Base-by-base conservation (phyloP, 2,329 filamentous ascomycete species). In the Shiraia bambusicola region DNA sequence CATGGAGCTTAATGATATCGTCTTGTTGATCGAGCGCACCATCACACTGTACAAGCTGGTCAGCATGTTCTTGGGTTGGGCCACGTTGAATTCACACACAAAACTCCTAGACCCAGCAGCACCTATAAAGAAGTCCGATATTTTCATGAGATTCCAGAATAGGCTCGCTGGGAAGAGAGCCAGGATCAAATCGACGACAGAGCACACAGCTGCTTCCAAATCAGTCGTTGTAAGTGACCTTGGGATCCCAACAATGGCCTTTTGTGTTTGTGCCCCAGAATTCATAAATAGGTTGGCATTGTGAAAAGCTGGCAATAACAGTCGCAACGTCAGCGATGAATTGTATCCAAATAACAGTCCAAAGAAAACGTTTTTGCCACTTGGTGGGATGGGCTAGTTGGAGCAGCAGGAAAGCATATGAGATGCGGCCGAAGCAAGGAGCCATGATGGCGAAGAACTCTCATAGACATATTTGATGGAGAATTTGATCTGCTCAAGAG, bases 361-460 rank as follows among this genome's bases (percentile, higher is more conserved):
- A 37, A 12, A 37, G 19, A 27, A 30, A 37, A 13, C 35, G 24
- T 13, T 17, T 14, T 13, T 14, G 35, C 35, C 35, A 28, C 19
- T 29, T 37, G 12, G 35, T 37, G 7, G 35, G 35, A 28, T 24
- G 35, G 22, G 30, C 10, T 14, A 37, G 24, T 19, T 28, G 27
- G 6, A 37, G 24, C 8, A 37, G 35, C n/a, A 37, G 27, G 14
- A 37, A 30, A 14, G 35, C 35, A 30, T 29, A 37, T 10, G 35
- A 37, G 13, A 37, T 37, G 25, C 35, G 35, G 10, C 35, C 35
- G 24, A 37, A 30, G 30, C 35, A 37, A 14, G 35, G 35, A 11
- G 35, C 25, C 35, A 37, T 37, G 35, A 37, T 37, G 14, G 35
- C 28, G 26, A 37, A 37, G 27, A 37, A 37, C 27, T 37, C 35